Evolutionary conservation across 257 asterid genomes (phyloP).

Genomic region (Hygrophila difformis): DNA sequence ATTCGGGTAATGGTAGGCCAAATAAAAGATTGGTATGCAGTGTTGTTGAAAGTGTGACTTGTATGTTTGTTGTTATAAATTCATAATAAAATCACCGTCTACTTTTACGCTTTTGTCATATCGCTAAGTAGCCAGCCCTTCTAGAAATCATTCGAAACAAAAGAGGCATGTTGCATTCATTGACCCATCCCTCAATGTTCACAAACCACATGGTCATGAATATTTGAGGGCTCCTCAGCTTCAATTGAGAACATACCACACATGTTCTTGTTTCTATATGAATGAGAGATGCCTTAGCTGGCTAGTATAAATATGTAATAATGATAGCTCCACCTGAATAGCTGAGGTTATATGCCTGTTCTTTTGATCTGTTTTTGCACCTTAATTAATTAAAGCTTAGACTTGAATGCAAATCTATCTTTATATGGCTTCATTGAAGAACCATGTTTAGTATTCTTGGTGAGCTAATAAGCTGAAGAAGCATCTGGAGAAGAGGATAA

Average conservation of each 20-base stretch:
- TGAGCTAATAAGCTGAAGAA: constrained; percentile 5
- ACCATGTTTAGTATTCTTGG: neutral
- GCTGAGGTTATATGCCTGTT: constrained; percentile 11
- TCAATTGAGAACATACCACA: constrained; percentile 5
- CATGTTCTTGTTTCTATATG: neutral
- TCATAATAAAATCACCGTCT: neutral
- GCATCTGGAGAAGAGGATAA: constrained; percentile 14
- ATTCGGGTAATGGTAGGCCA: constrained; percentile 19
- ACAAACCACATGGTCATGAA: neutral
- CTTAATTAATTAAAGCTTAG: neutral
- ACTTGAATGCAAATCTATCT: neutral
- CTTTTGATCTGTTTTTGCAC: constrained; percentile 4
- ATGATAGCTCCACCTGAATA: constrained; percentile 18
- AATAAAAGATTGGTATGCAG: constrained; percentile 12
- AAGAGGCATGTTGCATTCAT: neutral
- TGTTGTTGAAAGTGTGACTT: constrained; percentile 15
- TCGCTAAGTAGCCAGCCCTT: neutral
- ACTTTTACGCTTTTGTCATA: neutral
- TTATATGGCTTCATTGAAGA: neutral
- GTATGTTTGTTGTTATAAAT: constrained; percentile 3
- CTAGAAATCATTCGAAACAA: neutral
- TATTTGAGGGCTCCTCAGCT: neutral
- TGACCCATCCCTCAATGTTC: too few species aligned
- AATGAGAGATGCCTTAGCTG: constrained; percentile 20
- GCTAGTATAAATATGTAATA: constrained; percentile 21